Percentiles rank a stretch among this genome's conserved stretches.
phyloP scores from a whole-genome alignment of 192 early-diverging fungal species.

The Coemansia aciculifera region DNA sequence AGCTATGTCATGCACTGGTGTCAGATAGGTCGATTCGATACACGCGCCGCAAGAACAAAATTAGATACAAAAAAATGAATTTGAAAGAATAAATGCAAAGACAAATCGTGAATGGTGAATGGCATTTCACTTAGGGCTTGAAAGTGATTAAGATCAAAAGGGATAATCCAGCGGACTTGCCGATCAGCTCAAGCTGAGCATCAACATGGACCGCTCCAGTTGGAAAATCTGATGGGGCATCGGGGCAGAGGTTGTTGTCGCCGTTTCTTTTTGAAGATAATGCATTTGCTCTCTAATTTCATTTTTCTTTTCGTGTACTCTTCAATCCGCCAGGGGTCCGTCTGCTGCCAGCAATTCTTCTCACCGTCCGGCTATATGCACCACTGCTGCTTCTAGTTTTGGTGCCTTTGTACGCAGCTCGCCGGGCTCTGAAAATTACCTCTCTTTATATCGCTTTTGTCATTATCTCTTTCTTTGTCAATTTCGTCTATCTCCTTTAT shows the following conservation, averaged over 20 bases:
- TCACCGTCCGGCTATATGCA: background rate
- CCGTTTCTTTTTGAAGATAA: background rate
- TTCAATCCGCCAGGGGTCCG: background rate
- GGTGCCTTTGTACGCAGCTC: slow-evolving; percentile 3
- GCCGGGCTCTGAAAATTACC: background rate
- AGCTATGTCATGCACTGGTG: background rate
- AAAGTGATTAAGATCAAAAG: background rate
- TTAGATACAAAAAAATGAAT: background rate
- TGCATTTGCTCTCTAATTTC: background rate
- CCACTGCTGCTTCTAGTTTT: background rate
- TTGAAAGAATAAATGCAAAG: background rate
- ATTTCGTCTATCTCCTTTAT: background rate
- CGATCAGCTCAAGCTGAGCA: background rate
- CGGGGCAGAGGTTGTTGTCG: no score
- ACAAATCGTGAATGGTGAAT: background rate
- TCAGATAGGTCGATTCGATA: background rate
- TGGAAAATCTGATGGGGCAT: no score
- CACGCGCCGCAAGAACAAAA: background rate
- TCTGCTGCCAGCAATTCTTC: background rate
- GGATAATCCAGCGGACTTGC: background rate
- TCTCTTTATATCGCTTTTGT: background rate
- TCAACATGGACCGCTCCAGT: no score
- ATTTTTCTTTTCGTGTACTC: background rate
- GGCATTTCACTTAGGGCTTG: background rate
- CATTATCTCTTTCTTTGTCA: background rate